These are phyloP conservation scores for Neurospora sp. DNA, from an alignment of 495 filamentous ascomycete genomes.

Conservation along the genomic window DNA sequence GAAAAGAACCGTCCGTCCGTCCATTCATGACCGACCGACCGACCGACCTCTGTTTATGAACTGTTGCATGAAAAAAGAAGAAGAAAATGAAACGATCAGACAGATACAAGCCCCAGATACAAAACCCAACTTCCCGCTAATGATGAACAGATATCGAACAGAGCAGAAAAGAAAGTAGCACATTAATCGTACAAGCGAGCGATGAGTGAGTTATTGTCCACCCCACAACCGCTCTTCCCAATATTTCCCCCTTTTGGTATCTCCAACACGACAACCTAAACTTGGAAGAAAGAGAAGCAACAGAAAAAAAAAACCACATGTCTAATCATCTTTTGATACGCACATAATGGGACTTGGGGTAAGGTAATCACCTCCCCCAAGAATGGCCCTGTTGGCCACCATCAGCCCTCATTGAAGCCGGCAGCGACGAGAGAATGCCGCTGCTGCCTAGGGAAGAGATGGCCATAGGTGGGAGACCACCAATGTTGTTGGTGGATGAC, in stretches of 20 bases:
- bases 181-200: not conserved
- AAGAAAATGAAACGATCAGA: not conserved
- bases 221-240: not conserved
- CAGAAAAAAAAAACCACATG: not conserved
- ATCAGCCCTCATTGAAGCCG: constrained; percentile 21
- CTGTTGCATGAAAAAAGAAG: not conserved
- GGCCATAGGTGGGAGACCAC: constrained; percentile 32
- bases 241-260: not conserved
- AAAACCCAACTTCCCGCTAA: not conserved
- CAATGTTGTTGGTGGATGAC: not conserved
- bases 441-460: constrained; percentile 28
- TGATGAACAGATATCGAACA: not conserved
- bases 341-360: not conserved
- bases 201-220: not conserved
- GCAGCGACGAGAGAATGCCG: constrained; percentile 27
- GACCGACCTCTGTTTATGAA: not conserved
- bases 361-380: not conserved
- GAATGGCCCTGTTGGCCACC: not conserved
- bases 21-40: not conserved
- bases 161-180: not conserved
- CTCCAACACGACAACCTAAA: not conserved
- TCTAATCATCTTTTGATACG: not conserved
- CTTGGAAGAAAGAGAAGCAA: not conserved
- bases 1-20: not conserved
- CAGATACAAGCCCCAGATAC: not conserved